A percentile compares a stretch with the other conserved stretches of the same genome.
Conservation (phyloP, 208 protist genomes). For the Trypanosomatidae sp. region DNA sequence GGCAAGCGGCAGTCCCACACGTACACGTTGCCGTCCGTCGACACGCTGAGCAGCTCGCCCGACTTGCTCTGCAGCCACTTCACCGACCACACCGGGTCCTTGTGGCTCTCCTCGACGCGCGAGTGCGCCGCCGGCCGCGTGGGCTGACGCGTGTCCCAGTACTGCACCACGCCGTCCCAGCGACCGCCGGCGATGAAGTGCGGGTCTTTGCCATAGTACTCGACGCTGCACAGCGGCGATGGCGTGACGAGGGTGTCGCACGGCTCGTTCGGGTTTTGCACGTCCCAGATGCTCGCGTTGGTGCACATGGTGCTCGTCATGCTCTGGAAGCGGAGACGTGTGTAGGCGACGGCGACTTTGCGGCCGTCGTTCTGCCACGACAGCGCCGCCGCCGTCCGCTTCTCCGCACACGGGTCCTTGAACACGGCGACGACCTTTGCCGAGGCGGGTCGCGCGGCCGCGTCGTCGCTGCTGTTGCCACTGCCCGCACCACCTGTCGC, state of each 20-base stretch:
- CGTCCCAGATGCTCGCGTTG: conserved; percentile 95
- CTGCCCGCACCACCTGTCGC: too few relatives aligned
- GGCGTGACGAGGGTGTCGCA: conserved; percentile 84
- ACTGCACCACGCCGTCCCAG: conserved; percentile 95
- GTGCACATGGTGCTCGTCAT: conserved; percentile 82
- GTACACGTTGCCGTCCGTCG: conserved; percentile 91
- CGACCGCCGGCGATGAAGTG: conserved; percentile 93
- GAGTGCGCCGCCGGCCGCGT: conserved; percentile 67
- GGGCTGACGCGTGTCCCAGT: conserved; percentile 93
- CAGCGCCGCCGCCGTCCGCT: conserved; percentile 85
- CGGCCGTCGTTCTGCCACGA: conserved; percentile 93
- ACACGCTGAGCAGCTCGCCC: conserved; percentile 90
- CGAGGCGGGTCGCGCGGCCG: conserved; percentile 68
- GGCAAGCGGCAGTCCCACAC: conserved; percentile 94
- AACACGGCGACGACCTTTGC: conserved; percentile 92
- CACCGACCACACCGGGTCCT: conserved; percentile 94
- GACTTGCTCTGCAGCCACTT: conserved; percentile 95
- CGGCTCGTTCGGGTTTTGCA: conserved; percentile 94
- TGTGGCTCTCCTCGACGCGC: conserved; percentile 93
- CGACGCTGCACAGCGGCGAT: conserved; percentile 90
- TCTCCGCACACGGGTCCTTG: conserved; percentile 82
- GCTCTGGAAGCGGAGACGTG: conserved; percentile 90
- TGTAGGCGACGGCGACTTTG: conserved; percentile 93
- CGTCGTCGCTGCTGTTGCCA: conserved; percentile 50
- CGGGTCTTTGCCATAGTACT: conserved; percentile 94